Evolutionary conservation across 129 eudicot species (phyloP), one percentile per base, ranked within the genome.

Genomic region (Pseudognaphalium luteoalbum): DNA sequence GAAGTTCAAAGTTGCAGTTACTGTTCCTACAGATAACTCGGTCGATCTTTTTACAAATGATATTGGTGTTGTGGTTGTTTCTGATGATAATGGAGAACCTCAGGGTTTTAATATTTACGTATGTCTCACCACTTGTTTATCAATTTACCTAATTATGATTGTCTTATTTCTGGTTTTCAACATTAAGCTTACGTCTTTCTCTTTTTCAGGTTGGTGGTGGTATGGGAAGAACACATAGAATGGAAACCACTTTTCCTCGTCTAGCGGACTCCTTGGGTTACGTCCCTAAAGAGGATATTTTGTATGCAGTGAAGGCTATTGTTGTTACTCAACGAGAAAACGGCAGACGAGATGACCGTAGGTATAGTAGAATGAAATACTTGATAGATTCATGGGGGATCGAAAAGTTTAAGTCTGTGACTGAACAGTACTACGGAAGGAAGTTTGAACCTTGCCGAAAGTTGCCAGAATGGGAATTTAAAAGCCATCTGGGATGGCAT

Each of bases 151-250:
- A 6, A 47, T 12, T 37, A 66, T n/a, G 22, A 58, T 74, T 37
- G 4, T 66, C 4, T 68, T 9, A 7, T 33, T 84, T 58, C 6
- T 62, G 50, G 11, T 25, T 30, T 17, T 42, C 34, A 9, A 29
- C 35, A 65, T 1, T 47, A 56, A 50, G 67, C 60, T 39, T 22
- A 22, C 63, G 1, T 34, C 4, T 44, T 61, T 39, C 32, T 61
- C 74, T 73, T 37, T 47, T 83, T 61, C 79, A 95, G 99, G 97
- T 91, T 80, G 99, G 99, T 80, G 99, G 99, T 81, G 99, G 99
- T 35, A 95, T 95, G 99, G 99, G 99, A 79, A 87, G 99, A 85
- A 88, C 99, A 17, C 99, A 95, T 78, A 87, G 99, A 81, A 37
- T 84, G 59, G 99, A 91, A 59, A 78, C 85, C 78, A 95, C 99